phyloP scores from a whole-genome alignment of 192 early-diverging fungal species.

The Mycoemilia scoparia region DNA sequence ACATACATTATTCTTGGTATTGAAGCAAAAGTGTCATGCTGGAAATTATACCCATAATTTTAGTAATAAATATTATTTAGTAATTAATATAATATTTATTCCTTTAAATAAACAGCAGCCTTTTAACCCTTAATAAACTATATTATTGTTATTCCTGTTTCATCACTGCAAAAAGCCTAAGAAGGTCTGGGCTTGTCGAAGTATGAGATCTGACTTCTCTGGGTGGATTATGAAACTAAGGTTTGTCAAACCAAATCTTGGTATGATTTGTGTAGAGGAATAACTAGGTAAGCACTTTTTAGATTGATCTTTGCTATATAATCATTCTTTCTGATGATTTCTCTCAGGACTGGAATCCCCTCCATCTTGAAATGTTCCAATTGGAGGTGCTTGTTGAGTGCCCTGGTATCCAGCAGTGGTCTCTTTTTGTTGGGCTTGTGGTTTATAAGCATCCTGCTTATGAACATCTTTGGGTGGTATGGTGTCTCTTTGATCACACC shows the following conservation, averaged over 20 bases:
- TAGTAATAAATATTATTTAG: too few species aligned
- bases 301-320: slow-evolving; percentile 24
- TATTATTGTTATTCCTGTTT: too few species aligned
- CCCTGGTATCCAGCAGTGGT: slow-evolving; percentile 22
- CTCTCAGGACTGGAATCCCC: slow-evolving; percentile 15
- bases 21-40: too few species aligned
- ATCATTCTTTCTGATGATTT: slow-evolving; percentile 10
- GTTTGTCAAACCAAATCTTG: slow-evolving; percentile 9
- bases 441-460: slow-evolving; percentile 25
- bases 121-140: too few species aligned
- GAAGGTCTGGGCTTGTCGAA: slow-evolving; percentile 27
- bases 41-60: too few species aligned
- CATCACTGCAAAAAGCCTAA: too few species aligned
- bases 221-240: slow-evolving; percentile 24
- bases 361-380: slow-evolving; percentile 7
- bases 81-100: too few species aligned
- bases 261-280: slow-evolving; percentile 21
- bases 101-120: too few species aligned
- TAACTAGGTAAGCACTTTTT: slow-evolving; percentile 27
- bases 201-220: slow-evolving; percentile 17
- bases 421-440: slow-evolving; percentile 17
- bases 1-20: too few species aligned
- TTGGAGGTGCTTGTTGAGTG: slow-evolving; percentile 22
- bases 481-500: slow-evolving; percentile 23
- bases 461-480: slow-evolving; percentile 12